phyloP scores from a whole-genome alignment of 768 basidiomycete genomes.

The Amanita subjunquillea region DNA sequence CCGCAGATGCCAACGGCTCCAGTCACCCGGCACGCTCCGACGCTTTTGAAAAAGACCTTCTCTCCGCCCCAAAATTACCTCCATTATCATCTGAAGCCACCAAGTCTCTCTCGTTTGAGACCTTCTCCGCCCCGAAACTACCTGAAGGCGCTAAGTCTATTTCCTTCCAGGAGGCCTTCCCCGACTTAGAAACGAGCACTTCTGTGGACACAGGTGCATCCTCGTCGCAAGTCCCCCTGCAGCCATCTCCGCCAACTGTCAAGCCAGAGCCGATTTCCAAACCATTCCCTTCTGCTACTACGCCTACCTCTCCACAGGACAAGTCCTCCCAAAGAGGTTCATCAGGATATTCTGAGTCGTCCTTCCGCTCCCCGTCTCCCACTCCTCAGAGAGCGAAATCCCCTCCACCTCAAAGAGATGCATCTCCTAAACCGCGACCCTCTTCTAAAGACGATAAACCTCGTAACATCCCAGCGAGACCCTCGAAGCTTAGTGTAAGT shows the following conservation, averaged over 20 bases:
- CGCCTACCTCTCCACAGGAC: neutral
- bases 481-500: constrained; percentile 74
- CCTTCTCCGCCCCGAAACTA: constrained; percentile 22
- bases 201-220: constrained; percentile 28
- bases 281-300: neutral
- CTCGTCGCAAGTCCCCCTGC: constrained; percentile 10
- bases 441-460: constrained; percentile 54
- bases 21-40: constrained; percentile 17
- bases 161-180: constrained; percentile 47
- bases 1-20: constrained; percentile 15
- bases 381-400: constrained; percentile 16
- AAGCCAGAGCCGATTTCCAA: neutral
- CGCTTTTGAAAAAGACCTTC: constrained; percentile 7
- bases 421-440: constrained; percentile 48
- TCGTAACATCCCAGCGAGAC: constrained; percentile 45
- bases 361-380: constrained; percentile 20
- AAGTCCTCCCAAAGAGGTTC: constrained; percentile 23
- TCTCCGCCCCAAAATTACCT: constrained; percentile 2
- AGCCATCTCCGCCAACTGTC: neutral
- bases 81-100: constrained; percentile 3
- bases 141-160: constrained; percentile 6
- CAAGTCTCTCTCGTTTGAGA: constrained; percentile 28
- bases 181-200: constrained; percentile 30
- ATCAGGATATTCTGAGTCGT: neutral
- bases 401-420: constrained; percentile 39